These are phyloP conservation scores for Aegle marmelos DNA, from an alignment of 345 rosid species.

Conservation along the genomic window DNA sequence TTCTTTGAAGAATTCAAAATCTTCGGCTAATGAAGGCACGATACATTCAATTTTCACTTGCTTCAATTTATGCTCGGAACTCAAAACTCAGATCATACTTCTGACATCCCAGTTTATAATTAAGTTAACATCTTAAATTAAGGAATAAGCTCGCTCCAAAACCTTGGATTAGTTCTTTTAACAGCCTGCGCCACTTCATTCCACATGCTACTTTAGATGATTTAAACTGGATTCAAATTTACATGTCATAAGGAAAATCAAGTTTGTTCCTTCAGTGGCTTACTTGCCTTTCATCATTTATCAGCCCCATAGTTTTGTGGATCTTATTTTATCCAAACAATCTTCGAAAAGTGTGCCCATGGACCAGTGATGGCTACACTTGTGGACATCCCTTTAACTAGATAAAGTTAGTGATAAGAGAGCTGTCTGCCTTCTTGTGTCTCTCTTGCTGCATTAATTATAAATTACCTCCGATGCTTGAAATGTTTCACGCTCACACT, in stretches of 20 bases:
- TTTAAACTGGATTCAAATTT: neutral
- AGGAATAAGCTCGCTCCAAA: neutral
- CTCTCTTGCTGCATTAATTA: neutral
- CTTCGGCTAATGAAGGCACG: neutral
- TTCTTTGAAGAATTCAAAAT: neutral
- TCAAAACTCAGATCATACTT: neutral
- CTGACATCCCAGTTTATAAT: neutral
- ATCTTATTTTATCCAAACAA: neutral
- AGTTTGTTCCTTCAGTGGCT: neutral
- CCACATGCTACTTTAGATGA: neutral
- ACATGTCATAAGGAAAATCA: neutral
- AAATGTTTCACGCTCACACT: neutral
- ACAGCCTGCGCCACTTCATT: neutral
- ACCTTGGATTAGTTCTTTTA: neutral
- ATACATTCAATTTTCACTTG: neutral
- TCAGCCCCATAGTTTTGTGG: neutral
- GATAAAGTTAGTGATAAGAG: constrained; percentile 13
- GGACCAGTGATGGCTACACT: constrained; percentile 2
- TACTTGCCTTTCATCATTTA: neutral
- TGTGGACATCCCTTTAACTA: constrained; percentile 15
- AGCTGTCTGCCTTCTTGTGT: neutral
- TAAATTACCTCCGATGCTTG: neutral
- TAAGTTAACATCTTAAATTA: neutral
- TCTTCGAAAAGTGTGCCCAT: neutral
- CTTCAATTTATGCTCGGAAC: neutral